Base-by-base conservation (phyloP, 2,329 filamentous ascomycete genomes). In the Aureobasidium sp. region DNA sequence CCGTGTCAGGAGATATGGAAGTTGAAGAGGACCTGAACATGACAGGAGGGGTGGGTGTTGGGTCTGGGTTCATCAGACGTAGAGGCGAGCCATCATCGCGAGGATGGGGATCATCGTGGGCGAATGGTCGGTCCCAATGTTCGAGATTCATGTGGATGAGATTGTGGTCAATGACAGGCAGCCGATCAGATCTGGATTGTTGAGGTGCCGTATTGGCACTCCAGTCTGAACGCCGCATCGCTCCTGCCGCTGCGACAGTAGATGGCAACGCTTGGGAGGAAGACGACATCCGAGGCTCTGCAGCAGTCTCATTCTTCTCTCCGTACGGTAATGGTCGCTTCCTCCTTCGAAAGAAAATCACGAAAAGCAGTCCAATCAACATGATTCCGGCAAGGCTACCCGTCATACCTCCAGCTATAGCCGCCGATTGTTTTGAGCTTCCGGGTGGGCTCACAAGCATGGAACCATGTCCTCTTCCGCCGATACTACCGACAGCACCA, bases 61-160 rank as follows among this genome's bases (percentile, higher is more conserved):
- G 62, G 44, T 73, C 71, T 25, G 70, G 70, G 48, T 74, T 74
- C 47, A 68, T 67, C 3, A 73, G 69, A n/a, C 69, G 69, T 25
- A 73, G 66, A 29, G 54, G 60, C 13, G 49, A 53, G 27, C 25
- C 15, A 3, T 45, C 30, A 5, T 61, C 37, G 10, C 72, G 71
- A 45, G 69, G 65, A 60, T 66, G 69, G 30, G 70, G 69, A 64
- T 73, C 69, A 42, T 62, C 54, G 13, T 65, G 63, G 1, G 70
- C 70, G 52, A 67, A 73, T 8, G 72, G 72, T 32, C 71, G 65
- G 29, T 67, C 64, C 72, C 72, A 74, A 53, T 71, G 70, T 25
- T 66, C 62, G 11, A 67, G 67, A 58, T 65, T 69, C 64, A 73
- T 70, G 21, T 70, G 69, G 32, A 74, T 73, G 45, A 73, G 66